Evolutionary conservation across 108 stramenopile genomes (phyloP), one percentile per base, ranked within the genome.

Genomic region (Stephanodiscus triporus): DNA sequence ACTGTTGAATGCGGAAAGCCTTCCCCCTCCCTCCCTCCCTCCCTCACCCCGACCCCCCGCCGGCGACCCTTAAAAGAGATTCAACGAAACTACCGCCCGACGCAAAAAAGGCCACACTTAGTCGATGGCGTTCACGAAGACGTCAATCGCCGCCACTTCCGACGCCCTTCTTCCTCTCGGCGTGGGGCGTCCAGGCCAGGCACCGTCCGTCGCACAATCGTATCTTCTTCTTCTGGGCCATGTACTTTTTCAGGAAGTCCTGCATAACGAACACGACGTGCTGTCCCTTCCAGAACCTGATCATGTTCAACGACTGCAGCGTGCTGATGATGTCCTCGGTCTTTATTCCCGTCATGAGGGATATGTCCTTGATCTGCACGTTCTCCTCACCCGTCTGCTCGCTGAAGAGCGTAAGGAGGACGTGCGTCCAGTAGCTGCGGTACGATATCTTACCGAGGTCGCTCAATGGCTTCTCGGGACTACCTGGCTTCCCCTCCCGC

Each of bases 201-300:
- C 61, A 86, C 65, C 87, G 75, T 9, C 73, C 72, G 48, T 91
- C 84, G 69, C 93, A 94, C 51, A 91, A 59, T 9, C 88, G 82
- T 55, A 89, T 78, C 32, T 84, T 72, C 58, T 90, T 91, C 85
- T 84, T 67, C 77, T 90, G 82, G 34, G 84, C 83, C 79, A 83
- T 84, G 70, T 93, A 96, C 51, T 90, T 80, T 29, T 85, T 72
- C 58, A 96, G 80, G 22, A 78, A 82, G 29, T 84, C 81, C 73
- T 91, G 91, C 58, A 90, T 88, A 67, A 95, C 94, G 72, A 89
- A 89, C 16, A 97, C 86, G 13, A 98, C 97, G 84, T 98, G 97
- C 86, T 98, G 99, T 4, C 99, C 99, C 83, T 98, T 99, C 97
- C 97, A 98, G 67, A 90, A 91, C 65, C 95, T 89, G 61, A 99